phyloP scores from a whole-genome alignment of 2,329 filamentous ascomycete species.

The Monosporascus sp. region DNA sequence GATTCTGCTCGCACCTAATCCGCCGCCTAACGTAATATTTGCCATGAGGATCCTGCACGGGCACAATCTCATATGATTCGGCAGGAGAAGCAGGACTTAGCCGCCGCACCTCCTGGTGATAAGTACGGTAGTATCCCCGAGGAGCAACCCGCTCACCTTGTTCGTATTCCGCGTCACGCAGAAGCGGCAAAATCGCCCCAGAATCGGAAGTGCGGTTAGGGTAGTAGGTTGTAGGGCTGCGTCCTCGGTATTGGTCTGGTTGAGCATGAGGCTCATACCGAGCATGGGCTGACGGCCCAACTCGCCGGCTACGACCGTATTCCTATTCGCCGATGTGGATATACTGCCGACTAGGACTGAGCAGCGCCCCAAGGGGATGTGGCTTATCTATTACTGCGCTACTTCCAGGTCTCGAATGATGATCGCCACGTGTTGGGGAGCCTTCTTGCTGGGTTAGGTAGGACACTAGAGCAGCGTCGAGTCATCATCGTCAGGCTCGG shows the following conservation, averaged over 20 bases:
- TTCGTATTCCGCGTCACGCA: constrained; percentile 21
- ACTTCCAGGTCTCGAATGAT: neutral
- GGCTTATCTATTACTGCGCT: constrained; percentile 3
- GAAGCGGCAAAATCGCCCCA: constrained; percentile 14
- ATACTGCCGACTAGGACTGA: constrained; percentile 6
- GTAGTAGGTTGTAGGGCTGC: constrained; percentile 20
- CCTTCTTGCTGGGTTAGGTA: constrained; percentile 18
- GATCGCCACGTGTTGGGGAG: neutral
- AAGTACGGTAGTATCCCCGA: constrained; percentile 29
- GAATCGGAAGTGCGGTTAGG: constrained; percentile 25
- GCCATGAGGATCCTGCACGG: constrained; percentile 38
- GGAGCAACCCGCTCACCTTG: constrained; percentile 18
- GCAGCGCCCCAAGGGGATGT: constrained; percentile 7
- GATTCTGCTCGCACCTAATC: constrained; percentile 27
- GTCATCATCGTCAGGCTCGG: constrained; percentile 16
- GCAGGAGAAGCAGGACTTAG: constrained; percentile 24
- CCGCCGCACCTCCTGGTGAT: constrained; percentile 23
- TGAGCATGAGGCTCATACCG: constrained; percentile 20
- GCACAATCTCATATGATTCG: constrained; percentile 40
- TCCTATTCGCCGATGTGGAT: constrained; percentile 12
- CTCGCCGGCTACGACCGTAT: constrained; percentile 17
- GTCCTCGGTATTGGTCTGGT: constrained; percentile 24
- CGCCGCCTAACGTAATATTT: constrained; percentile 43
- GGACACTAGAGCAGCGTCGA: constrained; percentile 21
- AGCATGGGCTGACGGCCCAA: constrained; percentile 29